Conservation (phyloP, 1,284 basidiomycete species). For the Melanopsichium pennsylvanicum region DNA sequence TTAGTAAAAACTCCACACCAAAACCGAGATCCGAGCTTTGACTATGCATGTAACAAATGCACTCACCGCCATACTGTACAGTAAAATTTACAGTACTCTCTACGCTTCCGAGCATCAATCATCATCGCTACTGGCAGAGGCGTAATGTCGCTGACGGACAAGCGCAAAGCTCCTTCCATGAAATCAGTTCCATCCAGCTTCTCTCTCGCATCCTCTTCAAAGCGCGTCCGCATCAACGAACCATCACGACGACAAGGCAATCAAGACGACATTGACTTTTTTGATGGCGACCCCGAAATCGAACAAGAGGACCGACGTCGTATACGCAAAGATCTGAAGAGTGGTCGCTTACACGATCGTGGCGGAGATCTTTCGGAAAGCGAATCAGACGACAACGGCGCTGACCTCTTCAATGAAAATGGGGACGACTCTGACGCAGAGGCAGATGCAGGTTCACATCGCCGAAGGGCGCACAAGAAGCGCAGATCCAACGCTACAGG, state of each 20-base stretch:
- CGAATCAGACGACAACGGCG: constrained; percentile 28
- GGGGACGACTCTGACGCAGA: constrained; percentile 81
- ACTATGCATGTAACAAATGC: neutral
- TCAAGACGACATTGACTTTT: constrained; percentile 26
- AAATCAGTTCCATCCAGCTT: constrained; percentile 2
- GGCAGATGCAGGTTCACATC: constrained; percentile 66
- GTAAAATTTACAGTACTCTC: too few relatives aligned
- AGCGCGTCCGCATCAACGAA: constrained; percentile 36
- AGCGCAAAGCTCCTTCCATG: constrained; percentile 17
- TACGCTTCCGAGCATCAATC: too few relatives aligned
- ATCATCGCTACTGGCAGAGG: too few relatives aligned
- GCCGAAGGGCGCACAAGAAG: constrained; percentile 66
- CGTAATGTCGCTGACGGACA: constrained; percentile 31
- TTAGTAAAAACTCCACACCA: constrained; percentile 8
- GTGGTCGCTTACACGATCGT: constrained; percentile 73
- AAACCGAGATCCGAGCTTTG: constrained; percentile 21
- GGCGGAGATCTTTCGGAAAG: constrained; percentile 85
- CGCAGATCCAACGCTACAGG: constrained; percentile 67
- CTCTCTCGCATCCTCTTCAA: constrained; percentile 9
- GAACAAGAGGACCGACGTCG: constrained; percentile 56
- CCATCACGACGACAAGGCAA: constrained; percentile 16
- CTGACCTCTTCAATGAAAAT: constrained; percentile 11
- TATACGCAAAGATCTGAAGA: constrained; percentile 50
- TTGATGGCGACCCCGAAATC: constrained; percentile 57
- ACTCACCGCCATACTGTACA: too few relatives aligned